Evolutionary conservation across 192 early-diverging fungal species (phyloP), one percentile per base, ranked within the genome.

Genomic region (Chytriomyces hyalinus): DNA sequence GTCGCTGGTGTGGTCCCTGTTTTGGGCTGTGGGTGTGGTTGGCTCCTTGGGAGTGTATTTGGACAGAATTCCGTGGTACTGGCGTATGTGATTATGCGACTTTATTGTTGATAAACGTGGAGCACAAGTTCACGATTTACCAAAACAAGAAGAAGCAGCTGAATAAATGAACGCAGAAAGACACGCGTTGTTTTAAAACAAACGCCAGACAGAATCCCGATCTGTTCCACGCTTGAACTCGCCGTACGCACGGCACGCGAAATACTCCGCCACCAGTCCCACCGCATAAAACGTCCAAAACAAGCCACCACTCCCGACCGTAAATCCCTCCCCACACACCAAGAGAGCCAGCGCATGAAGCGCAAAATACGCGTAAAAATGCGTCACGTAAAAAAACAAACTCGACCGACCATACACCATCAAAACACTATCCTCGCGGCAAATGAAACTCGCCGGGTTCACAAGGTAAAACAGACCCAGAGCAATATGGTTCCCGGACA

Each of bases 401-500:
- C 22, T 13, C 10, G 60, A 63, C 1, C 60, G 17, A 2, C 72
- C 72, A 62, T 63, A 73, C 22, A 73, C 61, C 17, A 61, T 26
- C 72, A 73, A 63, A 63, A 44, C 44, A 48, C 50, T 73, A 5
- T 28, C 51, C 3, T n/a, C n/a, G 13, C 53, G 47, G 36, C 36
- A 36, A 1, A 36, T 36, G 15, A 57, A 20, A 57, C 15, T 57
- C 3, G 13, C 0, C 45, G 69, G 51, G 9, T 73, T 73, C 60
- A 59, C 65, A 61, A 77, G 43, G 22, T 82, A 73, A 24, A 81
- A 78, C 49, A 82, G 48, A 10, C 64, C 78, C 22, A 80, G 64
- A 10, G 78, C n/a, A 7, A 70, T 22, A 59, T 84, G 83, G 36
- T 81, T 77, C 6, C 70, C 76, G 3, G 75, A 78, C 13, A 84